phyloP scores from a whole-genome alignment of 1,139 yeast species.

The Yamadazyma triangularis region DNA sequence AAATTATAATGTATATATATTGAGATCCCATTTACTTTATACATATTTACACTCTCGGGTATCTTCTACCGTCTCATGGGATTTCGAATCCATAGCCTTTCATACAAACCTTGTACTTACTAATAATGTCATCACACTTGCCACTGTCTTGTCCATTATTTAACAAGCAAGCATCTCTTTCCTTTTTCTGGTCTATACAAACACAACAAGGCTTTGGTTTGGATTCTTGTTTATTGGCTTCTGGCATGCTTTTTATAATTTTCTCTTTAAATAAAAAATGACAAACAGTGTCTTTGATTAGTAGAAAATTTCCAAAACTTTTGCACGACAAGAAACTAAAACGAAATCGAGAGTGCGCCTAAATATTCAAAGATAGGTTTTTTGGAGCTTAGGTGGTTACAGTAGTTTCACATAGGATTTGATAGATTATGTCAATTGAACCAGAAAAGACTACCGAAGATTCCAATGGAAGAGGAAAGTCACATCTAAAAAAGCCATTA shows the following conservation, averaged over 20 bases:
- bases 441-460: too few species aligned
- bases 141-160: constrained; percentile 80
- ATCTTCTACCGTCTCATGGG: constrained; percentile 4
- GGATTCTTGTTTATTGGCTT: constrained; percentile 11
- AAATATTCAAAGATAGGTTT: too few species aligned
- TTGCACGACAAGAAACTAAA: too few species aligned
- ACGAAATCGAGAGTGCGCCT: too few species aligned
- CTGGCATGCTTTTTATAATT: constrained; percentile 5
- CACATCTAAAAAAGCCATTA: too few species aligned
- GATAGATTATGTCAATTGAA: too few species aligned
- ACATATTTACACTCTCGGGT: background rate
- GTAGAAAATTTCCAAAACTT: too few species aligned
- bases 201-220: constrained; percentile 97
- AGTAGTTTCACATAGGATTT: too few species aligned
- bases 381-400: too few species aligned
- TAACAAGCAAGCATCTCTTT: constrained; percentile 83
- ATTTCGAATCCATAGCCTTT: constrained; percentile 77
- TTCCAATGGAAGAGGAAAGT: too few species aligned
- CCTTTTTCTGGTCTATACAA: constrained; percentile 78
- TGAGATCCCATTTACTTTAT: background rate
- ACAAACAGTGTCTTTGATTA: too few species aligned
- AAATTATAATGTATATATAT: background rate
- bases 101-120: constrained; percentile 82
- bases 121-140: constrained; percentile 70
- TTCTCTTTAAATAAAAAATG: too few species aligned